Base-by-base conservation (phyloP, 192 early-diverging fungal species). In the Coemansia asiatica region DNA sequence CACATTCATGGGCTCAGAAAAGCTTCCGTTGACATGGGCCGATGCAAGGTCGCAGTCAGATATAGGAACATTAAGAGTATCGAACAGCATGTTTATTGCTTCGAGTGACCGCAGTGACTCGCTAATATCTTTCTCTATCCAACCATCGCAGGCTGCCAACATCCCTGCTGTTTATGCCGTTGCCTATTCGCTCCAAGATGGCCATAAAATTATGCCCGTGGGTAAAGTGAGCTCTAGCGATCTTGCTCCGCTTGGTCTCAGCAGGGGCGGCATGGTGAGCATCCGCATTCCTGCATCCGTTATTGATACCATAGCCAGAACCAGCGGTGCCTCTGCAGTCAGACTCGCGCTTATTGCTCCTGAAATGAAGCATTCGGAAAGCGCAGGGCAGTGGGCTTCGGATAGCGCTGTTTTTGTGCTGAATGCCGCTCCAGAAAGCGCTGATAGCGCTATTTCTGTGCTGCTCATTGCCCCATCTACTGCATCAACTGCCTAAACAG, bases 251-350 rank as follows among this genome's bases (percentile, higher is more conserved):
- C 25, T 67, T n/a, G 65, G 65, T n/a, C 22, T 67, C 23, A 22
- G 10, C 13, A 60, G 35, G 31, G 65, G 65, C n/a, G 65, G 65
- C 13, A 67, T 67, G 65, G 65, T 67, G 40, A 67, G 65, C 25
- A 56, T 67, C 28, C 65, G 65, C 40, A 67, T 67, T 16, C 57
- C 65, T 16, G 47, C 27, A 6, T 9, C 56, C 31, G 10, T 29
- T 38, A 33, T 67, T 16, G 35, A 53, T 6, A 31, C 18, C 4
- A 26, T 67, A 29, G 31, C 46, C 9, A 49, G 25, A 6, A n/a
- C 47, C 22, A 61, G 50, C 29, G 35, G 51, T 6, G 23, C 35
- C 2, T 26, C 58, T 31, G 66, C 66, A 15, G 66, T 68, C 18
- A 53, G 66, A 27, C 59, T 61, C 1, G 59, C 51, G 2, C 40